Conservation (phyloP, 345 rosid species). For the Eutrema japonicum region DNA sequence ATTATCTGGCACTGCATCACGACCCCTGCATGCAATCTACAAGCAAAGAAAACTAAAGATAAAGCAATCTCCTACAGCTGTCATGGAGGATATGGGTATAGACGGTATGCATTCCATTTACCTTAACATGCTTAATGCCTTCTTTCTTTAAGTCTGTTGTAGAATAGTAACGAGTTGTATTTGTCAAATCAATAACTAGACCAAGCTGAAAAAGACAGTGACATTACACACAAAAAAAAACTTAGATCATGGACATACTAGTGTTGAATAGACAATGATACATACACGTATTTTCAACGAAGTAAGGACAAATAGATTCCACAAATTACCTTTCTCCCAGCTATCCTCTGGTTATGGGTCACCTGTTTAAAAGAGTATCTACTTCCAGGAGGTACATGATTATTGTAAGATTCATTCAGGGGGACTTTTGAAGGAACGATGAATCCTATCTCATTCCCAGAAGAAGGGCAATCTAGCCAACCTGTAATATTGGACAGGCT, state of each 20-base stretch:
- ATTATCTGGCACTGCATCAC: constrained; percentile 90
- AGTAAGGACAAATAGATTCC: not conserved
- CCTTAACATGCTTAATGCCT: constrained; percentile 96
- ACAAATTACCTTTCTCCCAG: constrained; percentile 71
- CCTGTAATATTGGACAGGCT: constrained; percentile 53
- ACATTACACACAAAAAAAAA: not conserved
- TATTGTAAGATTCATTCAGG: constrained; percentile 80
- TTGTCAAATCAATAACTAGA: constrained; percentile 96
- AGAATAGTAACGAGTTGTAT: constrained; percentile 86
- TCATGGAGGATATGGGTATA: not conserved
- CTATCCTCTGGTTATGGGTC: constrained; percentile 71
- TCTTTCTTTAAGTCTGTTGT: constrained; percentile 69
- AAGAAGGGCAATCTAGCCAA: constrained; percentile 92
- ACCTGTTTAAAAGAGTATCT: constrained; percentile 99
- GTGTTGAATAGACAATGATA: not conserved
- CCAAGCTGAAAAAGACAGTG: constrained; percentile 71
- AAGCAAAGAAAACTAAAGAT: constrained; percentile 36
- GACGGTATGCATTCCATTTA: constrained; percentile 29
- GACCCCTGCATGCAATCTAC: constrained; percentile 92
- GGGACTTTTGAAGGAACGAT: constrained; percentile 97
- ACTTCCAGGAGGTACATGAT: constrained; percentile 78
- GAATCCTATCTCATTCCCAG: constrained; percentile 70
- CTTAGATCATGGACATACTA: constrained; percentile 24
- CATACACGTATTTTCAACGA: constrained; percentile 12
- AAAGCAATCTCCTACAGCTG: constrained; percentile 16